A percentile compares a stretch with the other conserved stretches of the same genome.
These are phyloP conservation scores for Scutellaria barbata DNA, from an alignment of 257 asterid genomes.

Conservation along the genomic window DNA sequence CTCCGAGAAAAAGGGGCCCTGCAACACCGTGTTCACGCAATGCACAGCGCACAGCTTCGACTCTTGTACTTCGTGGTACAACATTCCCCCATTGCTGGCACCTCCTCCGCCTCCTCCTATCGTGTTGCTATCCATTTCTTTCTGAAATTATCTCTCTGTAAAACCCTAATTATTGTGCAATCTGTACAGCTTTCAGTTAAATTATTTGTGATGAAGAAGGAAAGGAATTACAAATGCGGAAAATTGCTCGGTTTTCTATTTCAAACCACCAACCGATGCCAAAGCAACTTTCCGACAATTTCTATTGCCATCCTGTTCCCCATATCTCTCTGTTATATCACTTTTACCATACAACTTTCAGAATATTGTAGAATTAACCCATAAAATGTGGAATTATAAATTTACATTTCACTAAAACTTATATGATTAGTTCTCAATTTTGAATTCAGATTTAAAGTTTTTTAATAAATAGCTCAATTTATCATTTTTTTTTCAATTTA, in stretches of 20 bases:
- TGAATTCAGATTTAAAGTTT: too few species aligned
- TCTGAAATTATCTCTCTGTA: not conserved
- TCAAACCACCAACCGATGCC: conserved; percentile 5
- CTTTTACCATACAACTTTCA: not conserved
- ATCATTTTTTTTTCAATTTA: too few species aligned
- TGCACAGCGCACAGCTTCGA: conserved; percentile 99
- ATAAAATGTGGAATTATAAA: too few species aligned
- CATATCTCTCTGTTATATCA: not conserved
- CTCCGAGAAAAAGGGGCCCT: conserved; percentile 97
- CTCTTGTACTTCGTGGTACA: conserved; percentile 99
- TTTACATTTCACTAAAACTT: too few species aligned
- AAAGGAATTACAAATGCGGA: not conserved
- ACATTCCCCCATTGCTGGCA: conserved; percentile 84
- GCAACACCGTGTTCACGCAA: conserved; percentile 96
- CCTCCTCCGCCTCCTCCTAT: conserved; percentile 47
- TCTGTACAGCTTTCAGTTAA: not conserved
- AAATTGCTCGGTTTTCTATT: not conserved
- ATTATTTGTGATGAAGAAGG: conserved; percentile 21
- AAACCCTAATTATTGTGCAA: conserved; percentile 32
- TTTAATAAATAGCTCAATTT: too few species aligned
- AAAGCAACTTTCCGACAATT: conserved; percentile 12
- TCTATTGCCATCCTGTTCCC: not conserved
- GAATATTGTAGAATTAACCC: too few species aligned
- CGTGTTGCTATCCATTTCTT: conserved; percentile 30
- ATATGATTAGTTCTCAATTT: too few species aligned